Evolutionary conservation across 495 filamentous ascomycete genomes (phyloP), one percentile per base, ranked within the genome.

Genomic region (Aspergillus sclerotiicarbonarius): DNA sequence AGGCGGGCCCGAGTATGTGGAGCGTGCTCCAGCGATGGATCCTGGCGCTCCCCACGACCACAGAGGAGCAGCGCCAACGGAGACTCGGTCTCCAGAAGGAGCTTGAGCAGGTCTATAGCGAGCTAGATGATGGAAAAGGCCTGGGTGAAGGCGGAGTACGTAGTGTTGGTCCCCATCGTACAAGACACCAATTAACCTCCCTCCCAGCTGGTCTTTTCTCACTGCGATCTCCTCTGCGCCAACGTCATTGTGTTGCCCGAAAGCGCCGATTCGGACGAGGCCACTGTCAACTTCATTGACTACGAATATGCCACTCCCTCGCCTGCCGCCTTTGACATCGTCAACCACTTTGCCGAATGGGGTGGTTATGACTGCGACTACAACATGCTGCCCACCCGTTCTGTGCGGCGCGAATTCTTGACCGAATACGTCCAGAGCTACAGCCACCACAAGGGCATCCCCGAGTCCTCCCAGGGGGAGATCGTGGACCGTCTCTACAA

Each of bases 301-400:
- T 99, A 98, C 76, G 94, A 99, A 74, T 96, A 94, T 69, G 91
- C 93, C 8, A 92, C 90, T 0, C 91, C 95, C 2, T 92, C 92
- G 8, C 94, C 95, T 0, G 90, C 92, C 13, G 91, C 94, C n/a
- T 99, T 99, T 71, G 94, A 99, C 69, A 84, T 99, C 56, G 87
- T 94, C n/a, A 99, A 99, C 79, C 94, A 99, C 79, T 93, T 99
- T 68, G 91, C 95, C 43, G 94, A 99, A 77, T 99, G 94, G 93
- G 92, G 87, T 53, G 94, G 94, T 56, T 96, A 96, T 66, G 90
- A 94, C 62, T 99, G 94, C 81, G 92, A 99, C 70, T 90, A 86
- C 72, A 84, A 74, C 60, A 86, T 87, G 66, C 80, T 97, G 43
- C 94, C 94, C 3, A 95, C 92, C 0, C 82, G 82, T 53, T 76